Percentiles rank a stretch among this genome's conserved stretches.
phyloP scores from a whole-genome alignment of 139 green algal genomes.

The Diplosphaera chodatii region DNA sequence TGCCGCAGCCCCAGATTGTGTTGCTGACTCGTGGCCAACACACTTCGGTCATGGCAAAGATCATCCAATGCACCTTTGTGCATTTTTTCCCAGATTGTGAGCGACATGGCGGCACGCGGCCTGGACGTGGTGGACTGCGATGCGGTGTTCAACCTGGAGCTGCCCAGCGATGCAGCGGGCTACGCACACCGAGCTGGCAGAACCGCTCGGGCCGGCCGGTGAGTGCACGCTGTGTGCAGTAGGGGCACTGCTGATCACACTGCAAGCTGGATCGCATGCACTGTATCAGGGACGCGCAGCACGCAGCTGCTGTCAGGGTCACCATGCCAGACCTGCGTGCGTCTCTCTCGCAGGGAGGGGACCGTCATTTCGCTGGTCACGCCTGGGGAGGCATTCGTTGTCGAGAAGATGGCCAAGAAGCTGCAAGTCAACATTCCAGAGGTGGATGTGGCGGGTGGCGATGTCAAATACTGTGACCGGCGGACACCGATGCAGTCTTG shows the following conservation, averaged over 20 bases:
- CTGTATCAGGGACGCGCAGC: no score
- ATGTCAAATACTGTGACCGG: no score
- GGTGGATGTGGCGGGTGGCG: constrained; percentile 20
- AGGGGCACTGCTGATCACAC: no score
- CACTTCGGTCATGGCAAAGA: no score
- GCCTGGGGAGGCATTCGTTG: constrained; percentile 59
- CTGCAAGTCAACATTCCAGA: constrained; percentile 52
- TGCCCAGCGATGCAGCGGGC: constrained; percentile 72
- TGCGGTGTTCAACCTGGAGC: constrained; percentile 86
- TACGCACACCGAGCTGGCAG: constrained; percentile 86
- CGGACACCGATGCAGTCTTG: no score
- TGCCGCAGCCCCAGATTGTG: no score
- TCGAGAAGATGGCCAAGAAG: constrained; percentile 57
- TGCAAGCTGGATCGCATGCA: background rate
- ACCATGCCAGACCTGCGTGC: background rate
- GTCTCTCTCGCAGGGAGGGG: constrained; percentile 42
- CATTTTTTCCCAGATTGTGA: constrained; percentile 26
- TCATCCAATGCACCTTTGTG: background rate
- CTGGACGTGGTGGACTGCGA: constrained; percentile 86
- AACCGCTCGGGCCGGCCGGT: constrained; percentile 54
- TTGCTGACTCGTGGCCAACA: no score
- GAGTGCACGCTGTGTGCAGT: background rate
- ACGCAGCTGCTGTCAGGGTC: no score
- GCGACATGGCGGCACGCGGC: constrained; percentile 85
- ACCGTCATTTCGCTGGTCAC: constrained; percentile 63